Conservation (phyloP, 1,139 yeast genomes). For the Pichia kudriavzevii region DNA sequence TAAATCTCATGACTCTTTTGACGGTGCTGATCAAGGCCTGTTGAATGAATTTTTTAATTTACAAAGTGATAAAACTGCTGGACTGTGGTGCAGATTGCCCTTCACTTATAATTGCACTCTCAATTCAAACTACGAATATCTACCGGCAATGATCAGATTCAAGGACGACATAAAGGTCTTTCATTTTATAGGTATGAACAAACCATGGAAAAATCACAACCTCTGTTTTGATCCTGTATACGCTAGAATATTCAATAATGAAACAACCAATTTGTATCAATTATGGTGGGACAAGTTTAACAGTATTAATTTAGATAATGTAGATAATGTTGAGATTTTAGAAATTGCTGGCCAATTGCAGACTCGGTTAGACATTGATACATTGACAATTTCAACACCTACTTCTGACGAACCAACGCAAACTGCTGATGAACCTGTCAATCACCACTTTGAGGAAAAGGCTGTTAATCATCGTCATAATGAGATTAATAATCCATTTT, state of each 20-base stretch:
- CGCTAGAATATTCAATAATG: constrained; percentile 13
- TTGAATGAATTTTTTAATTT: constrained; percentile 67
- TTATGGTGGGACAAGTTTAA: constrained; percentile 35
- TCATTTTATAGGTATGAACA: constrained; percentile 73
- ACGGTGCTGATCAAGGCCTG: constrained; percentile 95
- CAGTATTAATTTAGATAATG: constrained; percentile 7
- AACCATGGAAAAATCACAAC: constrained; percentile 59
- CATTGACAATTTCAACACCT: too few relatives aligned
- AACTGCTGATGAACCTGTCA: too few relatives aligned
- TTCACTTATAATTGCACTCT: constrained; percentile 85
- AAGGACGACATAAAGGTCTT: constrained; percentile 47
- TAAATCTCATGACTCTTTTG: constrained; percentile 41
- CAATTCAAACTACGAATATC: constrained; percentile 59
- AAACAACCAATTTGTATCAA: constrained; percentile 25
- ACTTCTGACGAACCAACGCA: too few relatives aligned
- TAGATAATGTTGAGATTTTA: constrained; percentile 10
- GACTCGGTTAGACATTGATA: too few relatives aligned
- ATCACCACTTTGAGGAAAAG: not conserved
- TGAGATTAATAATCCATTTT: constrained; percentile 7
- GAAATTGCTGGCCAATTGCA: constrained; percentile 20
- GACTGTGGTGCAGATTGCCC: constrained; percentile 62
- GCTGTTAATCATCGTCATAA: not conserved
- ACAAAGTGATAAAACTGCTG: constrained; percentile 19
- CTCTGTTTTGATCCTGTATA: constrained; percentile 9
- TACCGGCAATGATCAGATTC: constrained; percentile 71